phyloP scores from a whole-genome alignment of 768 basidiomycete species.

The Podaxis sp. region DNA sequence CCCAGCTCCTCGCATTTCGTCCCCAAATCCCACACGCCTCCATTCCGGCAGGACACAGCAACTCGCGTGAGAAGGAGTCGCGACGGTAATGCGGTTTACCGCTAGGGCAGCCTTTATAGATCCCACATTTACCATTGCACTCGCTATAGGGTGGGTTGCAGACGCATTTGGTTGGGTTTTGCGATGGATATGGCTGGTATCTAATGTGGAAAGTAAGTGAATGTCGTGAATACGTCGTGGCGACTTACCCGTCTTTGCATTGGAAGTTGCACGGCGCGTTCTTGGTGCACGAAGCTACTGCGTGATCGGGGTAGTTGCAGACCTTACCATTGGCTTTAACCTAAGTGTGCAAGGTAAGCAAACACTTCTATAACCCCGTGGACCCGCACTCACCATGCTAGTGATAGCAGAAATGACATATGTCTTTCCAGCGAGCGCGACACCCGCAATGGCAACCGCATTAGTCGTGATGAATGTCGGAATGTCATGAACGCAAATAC shows the following conservation, averaged over 20 bases:
- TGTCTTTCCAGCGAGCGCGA: slow-evolving; percentile 27
- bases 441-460: slow-evolving; percentile 26
- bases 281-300: slow-evolving; percentile 31
- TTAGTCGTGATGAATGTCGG: slow-evolving; percentile 33
- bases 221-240: not conserved
- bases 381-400: slow-evolving; percentile 28
- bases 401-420: slow-evolving; percentile 30
- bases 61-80: slow-evolving; percentile 24
- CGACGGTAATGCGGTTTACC: slow-evolving; percentile 27
- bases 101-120: slow-evolving; percentile 32
- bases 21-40: slow-evolving; percentile 45
- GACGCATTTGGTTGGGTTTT: slow-evolving; percentile 36
- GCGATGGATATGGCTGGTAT: slow-evolving; percentile 28
- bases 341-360: not conserved
- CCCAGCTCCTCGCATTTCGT: slow-evolving; percentile 37
- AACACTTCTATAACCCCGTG: not conserved
- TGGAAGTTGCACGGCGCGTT: slow-evolving; percentile 42
- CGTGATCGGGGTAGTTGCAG: slow-evolving; percentile 42
- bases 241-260: slow-evolving; percentile 43
- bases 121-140: slow-evolving; percentile 51
- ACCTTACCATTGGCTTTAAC: slow-evolving; percentile 13
- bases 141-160: slow-evolving; percentile 39
- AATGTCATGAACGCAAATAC: slow-evolving; percentile 41
- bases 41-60: slow-evolving; percentile 34
- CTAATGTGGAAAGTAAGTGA: slow-evolving; percentile 12